Percentiles rank a stretch among this genome's conserved stretches.
phyloP scores from a whole-genome alignment of 352 stramenopile genomes.

The Blastocystis sp. region DNA sequence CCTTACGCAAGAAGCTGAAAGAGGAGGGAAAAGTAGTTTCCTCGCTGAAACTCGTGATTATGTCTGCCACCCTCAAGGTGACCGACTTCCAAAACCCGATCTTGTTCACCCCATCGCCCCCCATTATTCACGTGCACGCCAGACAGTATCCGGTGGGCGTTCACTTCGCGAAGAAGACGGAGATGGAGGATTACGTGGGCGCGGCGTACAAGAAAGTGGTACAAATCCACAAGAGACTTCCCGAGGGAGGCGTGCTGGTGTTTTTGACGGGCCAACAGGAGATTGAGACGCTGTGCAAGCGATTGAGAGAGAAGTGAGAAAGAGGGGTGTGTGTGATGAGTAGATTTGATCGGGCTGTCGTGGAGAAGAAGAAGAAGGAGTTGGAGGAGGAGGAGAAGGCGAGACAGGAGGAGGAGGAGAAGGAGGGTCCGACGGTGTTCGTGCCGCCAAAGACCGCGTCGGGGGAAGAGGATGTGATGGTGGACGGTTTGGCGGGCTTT shows the following conservation, averaged over 20 bases:
- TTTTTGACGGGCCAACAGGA: slow-evolving; percentile 95
- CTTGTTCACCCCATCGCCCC: slow-evolving; percentile 85
- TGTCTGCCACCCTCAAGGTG: slow-evolving; percentile 95
- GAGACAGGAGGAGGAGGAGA: slow-evolving; percentile 55
- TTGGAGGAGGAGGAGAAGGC: slow-evolving; percentile 68
- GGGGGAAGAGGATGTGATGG: slow-evolving; percentile 69
- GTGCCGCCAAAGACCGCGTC: slow-evolving; percentile 48
- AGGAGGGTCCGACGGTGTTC: slow-evolving; percentile 72
- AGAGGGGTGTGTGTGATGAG: neutral
- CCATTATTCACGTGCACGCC: slow-evolving; percentile 87
- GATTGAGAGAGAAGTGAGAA: slow-evolving; percentile 67
- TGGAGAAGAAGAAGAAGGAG: slow-evolving; percentile 66
- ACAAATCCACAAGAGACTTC: slow-evolving; percentile 91
- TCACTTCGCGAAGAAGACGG: slow-evolving; percentile 94
- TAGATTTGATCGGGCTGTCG: neutral
- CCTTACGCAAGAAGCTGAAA: slow-evolving; percentile 83
- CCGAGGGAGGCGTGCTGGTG: slow-evolving; percentile 89
- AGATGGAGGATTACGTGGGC: slow-evolving; percentile 91
- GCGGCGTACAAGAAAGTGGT: slow-evolving; percentile 86
- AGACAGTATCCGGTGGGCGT: slow-evolving; percentile 92
- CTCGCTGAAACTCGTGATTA: slow-evolving; percentile 85
- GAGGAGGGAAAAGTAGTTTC: slow-evolving; percentile 68
- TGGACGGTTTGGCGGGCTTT: slow-evolving; percentile 53
- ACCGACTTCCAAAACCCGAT: slow-evolving; percentile 91
- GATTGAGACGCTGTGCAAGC: slow-evolving; percentile 80